Conservation (phyloP, 2,329 filamentous ascomycete genomes). For the Beauveria scarabaeidicola region DNA sequence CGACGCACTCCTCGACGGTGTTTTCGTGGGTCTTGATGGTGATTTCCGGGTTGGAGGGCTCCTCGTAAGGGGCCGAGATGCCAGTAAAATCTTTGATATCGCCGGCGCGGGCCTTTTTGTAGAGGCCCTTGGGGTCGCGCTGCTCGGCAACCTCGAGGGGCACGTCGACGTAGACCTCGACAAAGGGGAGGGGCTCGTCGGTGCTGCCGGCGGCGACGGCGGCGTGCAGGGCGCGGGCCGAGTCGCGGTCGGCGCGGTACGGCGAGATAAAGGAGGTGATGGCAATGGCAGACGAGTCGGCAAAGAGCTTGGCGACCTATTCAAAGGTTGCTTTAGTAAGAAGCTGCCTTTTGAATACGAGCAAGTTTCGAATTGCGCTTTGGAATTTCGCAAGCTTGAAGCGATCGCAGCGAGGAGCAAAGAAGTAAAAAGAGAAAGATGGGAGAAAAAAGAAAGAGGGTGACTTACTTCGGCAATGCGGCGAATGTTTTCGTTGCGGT, state of each 20-base stretch:
- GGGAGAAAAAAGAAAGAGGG: background rate
- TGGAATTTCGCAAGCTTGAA: background rate
- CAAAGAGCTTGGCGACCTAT: constrained; percentile 87
- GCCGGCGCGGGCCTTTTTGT: constrained; percentile 91
- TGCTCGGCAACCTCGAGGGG: constrained; percentile 86
- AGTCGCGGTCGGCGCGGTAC: constrained; percentile 76
- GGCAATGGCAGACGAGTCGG: constrained; percentile 77
- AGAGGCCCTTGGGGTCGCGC: constrained; percentile 93
- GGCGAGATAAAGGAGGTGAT: constrained; percentile 97
- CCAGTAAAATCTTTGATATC: constrained; percentile 98
- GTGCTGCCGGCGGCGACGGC: constrained; percentile 31
- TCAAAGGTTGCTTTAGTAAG: background rate
- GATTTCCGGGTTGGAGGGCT: constrained; percentile 76
- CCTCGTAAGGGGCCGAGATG: constrained; percentile 91
- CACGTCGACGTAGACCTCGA: constrained; percentile 91
- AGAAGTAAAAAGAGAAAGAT: background rate
- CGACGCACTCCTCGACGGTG: constrained; percentile 81
- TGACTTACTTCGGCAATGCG: constrained; percentile 66
- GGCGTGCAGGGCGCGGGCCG: constrained; percentile 73
- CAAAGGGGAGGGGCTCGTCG: constrained; percentile 71
- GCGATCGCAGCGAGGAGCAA: background rate
- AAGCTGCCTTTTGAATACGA: constrained; percentile 25
- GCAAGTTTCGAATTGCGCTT: background rate
- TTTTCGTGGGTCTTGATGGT: constrained; percentile 74
- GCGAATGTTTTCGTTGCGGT: constrained; percentile 96